Base-by-base conservation (phyloP, 2,329 filamentous ascomycete genomes). In the Lecanosticta acicola region DNA sequence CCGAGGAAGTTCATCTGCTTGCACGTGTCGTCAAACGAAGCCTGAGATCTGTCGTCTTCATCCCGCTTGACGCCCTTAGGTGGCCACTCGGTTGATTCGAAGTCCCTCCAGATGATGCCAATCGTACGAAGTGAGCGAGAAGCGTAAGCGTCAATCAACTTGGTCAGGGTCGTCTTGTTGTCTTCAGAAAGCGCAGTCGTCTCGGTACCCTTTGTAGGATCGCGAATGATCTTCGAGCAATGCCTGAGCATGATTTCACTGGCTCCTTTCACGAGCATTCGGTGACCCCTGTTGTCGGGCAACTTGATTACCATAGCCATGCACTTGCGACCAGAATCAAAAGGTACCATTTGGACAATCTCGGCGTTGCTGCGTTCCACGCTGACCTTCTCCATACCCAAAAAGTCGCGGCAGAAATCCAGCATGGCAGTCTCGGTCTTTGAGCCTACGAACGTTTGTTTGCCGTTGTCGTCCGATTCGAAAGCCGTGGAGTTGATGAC, bases 51-150 rank as follows among this genome's bases (percentile, higher is more conserved):
- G 55, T 85, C 80, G 49, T 84, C 81, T 51, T 83, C 78, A 24
- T 74, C 64, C 21, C 67, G 74, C 34, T 71, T 78, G 13, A 76
- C 78, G 39, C 77, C 75, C 49, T 73, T 77, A 3, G 88, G 88
- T 19, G 90, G 89, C 89, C 89, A 85, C 9, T 55, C 51, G 16
- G 59, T 57, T 43, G 79, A 77, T 18, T 86, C 79, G 55, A 93
- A 94, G 58, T 95, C 89, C 45, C 82, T 84, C 68, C 88, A 94
- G 43, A 88, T 75, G 53, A 94, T 77, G 35, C 83, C 87, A 56
- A 95, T 94, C 1, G 89, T 94, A 52, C 89, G 80, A 24, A 95
- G 75, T 5, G 88, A 94, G 14, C 84, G 78, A 19, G 78, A 80
- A 8, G 89, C 89, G 62, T 94, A 95, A 38, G 75, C 78, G 51